These are phyloP conservation scores for Amesomyces nigricolor DNA, from an alignment of 2,329 filamentous ascomycete species.

Conservation along the genomic window DNA sequence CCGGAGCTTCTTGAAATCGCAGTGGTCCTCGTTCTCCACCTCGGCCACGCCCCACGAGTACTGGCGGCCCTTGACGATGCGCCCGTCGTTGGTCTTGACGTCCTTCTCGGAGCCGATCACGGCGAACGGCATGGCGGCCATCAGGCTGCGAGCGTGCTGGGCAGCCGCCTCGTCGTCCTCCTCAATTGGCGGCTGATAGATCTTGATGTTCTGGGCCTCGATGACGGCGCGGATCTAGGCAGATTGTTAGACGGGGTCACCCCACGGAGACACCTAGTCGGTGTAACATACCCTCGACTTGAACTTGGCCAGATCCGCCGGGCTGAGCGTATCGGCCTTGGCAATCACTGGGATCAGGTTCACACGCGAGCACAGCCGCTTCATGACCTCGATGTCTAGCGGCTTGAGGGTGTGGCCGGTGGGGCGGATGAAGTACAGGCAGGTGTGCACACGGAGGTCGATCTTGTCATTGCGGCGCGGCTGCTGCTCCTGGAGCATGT, in stretches of 20 bases:
- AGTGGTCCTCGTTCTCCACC: slow-evolving; percentile 99
- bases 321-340: slow-evolving; percentile 97
- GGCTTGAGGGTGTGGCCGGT: slow-evolving; percentile 98
- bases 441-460: slow-evolving; percentile 95
- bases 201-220: slow-evolving; percentile 98
- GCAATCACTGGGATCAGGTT: slow-evolving; percentile 98
- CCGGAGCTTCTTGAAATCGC: slow-evolving; percentile 99
- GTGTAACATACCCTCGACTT: slow-evolving; percentile 74
- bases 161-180: slow-evolving; percentile 97
- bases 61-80: slow-evolving; percentile 97
- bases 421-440: slow-evolving; percentile 97
- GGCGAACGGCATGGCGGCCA: slow-evolving; percentile 96
- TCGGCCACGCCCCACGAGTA: slow-evolving; percentile 99
- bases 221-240: slow-evolving; percentile 84
- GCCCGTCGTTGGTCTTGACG: slow-evolving; percentile 90
- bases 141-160: slow-evolving; percentile 87
- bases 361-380: slow-evolving; percentile 94
- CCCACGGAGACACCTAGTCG: neutral
- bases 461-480: slow-evolving; percentile 98
- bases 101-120: slow-evolving; percentile 99
- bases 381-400: slow-evolving; percentile 99
- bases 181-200: slow-evolving; percentile 95
- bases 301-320: slow-evolving; percentile 83
- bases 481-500: slow-evolving; percentile 99
- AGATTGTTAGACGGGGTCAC: slow-evolving; percentile 21